Conservation (phyloP, 106 monocot species). For the Phalaenopsis equestris region DNA sequence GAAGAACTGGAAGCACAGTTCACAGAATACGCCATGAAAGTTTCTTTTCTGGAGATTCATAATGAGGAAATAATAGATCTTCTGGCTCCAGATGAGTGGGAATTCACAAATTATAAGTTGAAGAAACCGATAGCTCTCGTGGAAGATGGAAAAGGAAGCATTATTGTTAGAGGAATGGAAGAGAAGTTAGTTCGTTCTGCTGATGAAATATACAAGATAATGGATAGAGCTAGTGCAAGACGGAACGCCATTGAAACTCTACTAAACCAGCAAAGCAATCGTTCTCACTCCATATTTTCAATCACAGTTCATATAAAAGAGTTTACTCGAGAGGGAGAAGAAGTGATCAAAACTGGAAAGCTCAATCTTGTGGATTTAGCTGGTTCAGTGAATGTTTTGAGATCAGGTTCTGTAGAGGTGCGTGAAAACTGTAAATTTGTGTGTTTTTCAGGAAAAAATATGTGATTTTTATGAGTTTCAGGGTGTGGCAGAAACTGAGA, state of each 20-base stretch:
- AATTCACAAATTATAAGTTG: slow-evolving; percentile 55
- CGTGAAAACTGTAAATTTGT: background rate
- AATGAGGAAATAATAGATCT: slow-evolving; percentile 71
- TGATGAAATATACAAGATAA: slow-evolving; percentile 71
- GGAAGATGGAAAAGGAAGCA: slow-evolving; percentile 96
- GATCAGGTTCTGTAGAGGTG: slow-evolving; percentile 87
- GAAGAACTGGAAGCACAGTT: slow-evolving; percentile 43
- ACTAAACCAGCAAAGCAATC: slow-evolving; percentile 90
- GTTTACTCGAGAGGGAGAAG: slow-evolving; percentile 72
- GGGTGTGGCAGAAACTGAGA: background rate
- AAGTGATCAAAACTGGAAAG: slow-evolving; percentile 90
- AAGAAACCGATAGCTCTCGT: slow-evolving; percentile 86
- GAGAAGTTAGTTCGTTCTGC: slow-evolving; percentile 83
- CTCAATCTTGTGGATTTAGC: slow-evolving; percentile 98
- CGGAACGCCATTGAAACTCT: slow-evolving; percentile 80
- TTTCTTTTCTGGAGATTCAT: slow-evolving; percentile 64
- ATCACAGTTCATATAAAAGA: slow-evolving; percentile 89
- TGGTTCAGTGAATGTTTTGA: slow-evolving; percentile 75
- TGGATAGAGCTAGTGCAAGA: slow-evolving; percentile 74
- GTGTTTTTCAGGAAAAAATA: background rate
- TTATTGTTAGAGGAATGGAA: slow-evolving; percentile 79
- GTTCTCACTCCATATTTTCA: slow-evolving; percentile 90
- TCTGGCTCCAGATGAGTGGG: slow-evolving; percentile 46
- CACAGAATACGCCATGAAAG: slow-evolving; percentile 66
- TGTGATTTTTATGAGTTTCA: background rate